Evolutionary conservation across 176 grass and related monocot genomes (phyloP).

Genomic region (Tillandsia fasciculata): DNA sequence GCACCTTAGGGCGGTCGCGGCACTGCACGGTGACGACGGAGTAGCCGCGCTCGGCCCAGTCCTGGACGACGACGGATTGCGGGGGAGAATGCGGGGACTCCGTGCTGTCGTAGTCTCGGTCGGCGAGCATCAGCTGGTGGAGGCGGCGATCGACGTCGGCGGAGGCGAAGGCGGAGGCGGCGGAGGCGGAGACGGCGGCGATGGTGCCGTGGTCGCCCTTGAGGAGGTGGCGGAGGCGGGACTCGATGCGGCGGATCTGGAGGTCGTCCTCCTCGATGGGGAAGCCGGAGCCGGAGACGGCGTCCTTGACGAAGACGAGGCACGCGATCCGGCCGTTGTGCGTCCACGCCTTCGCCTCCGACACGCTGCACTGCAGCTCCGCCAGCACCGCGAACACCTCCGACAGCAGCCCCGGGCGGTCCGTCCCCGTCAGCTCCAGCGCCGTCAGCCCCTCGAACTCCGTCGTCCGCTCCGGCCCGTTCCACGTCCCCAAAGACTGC

Average conservation of each 20-base stretch:
- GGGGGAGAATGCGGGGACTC: not conserved
- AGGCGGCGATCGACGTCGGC: slow-evolving; percentile 71
- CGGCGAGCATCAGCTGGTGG: slow-evolving; percentile 76
- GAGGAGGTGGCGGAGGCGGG: slow-evolving; percentile 58
- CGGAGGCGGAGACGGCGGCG: slow-evolving; percentile 15
- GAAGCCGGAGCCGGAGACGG: slow-evolving; percentile 13
- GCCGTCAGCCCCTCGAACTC: slow-evolving; percentile 33
- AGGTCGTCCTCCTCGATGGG: slow-evolving; percentile 16
- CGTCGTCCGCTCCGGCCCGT: slow-evolving; percentile 22
- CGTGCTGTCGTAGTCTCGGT: slow-evolving; percentile 21
- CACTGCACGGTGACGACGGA: slow-evolving; percentile 81
- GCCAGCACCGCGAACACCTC: slow-evolving; percentile 89
- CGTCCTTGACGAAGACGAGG: slow-evolving; percentile 49
- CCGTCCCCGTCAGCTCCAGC: slow-evolving; percentile 71
- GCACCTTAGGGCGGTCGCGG: slow-evolving; percentile 56
- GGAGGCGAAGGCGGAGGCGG: slow-evolving; percentile 25
- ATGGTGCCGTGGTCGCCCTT: slow-evolving; percentile 27
- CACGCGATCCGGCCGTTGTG: slow-evolving; percentile 67
- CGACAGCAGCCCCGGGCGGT: slow-evolving; percentile 74
- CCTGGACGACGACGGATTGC: slow-evolving; percentile 41
- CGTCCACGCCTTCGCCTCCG: slow-evolving; percentile 64
- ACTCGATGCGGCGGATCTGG: slow-evolving; percentile 31
- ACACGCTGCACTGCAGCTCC: slow-evolving; percentile 55
- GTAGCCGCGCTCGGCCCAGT: slow-evolving; percentile 78
- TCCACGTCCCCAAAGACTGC: slow-evolving; percentile 73